phyloP scores from a whole-genome alignment of 2,329 filamentous ascomycete species.

The Tricladium varicosporioides region DNA sequence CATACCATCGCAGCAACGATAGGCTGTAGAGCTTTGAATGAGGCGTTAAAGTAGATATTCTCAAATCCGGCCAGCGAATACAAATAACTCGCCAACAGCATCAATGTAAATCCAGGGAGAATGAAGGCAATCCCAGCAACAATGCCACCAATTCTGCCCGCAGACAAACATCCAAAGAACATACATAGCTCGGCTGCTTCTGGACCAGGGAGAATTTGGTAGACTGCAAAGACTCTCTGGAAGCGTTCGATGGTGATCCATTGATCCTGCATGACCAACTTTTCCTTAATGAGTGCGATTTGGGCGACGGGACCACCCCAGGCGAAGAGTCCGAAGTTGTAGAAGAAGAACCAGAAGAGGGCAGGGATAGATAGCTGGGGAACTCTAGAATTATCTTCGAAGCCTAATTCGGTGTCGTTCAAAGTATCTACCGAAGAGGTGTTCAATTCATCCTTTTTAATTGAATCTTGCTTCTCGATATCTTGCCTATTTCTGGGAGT shows the following conservation, averaged over 20 bases:
- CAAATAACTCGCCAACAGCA: conserved; percentile 14
- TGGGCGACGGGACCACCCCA: conserved; percentile 37
- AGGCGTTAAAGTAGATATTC: conserved; percentile 13
- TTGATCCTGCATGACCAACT: conserved; percentile 35
- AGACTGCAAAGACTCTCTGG: conserved; percentile 37
- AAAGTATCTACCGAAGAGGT: too few relatives aligned
- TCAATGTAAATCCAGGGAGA: conserved; percentile 12
- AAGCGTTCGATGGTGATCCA: conserved; percentile 36
- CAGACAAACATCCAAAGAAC: conserved; percentile 37
- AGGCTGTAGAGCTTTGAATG: conserved; percentile 12
- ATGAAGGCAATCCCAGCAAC: conserved; percentile 12
- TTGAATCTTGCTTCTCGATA: not conserved
- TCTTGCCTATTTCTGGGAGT: not conserved
- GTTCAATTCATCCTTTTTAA: too few relatives aligned
- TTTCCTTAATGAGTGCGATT: conserved; percentile 37
- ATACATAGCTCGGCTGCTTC: conserved; percentile 38
- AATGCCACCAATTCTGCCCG: conserved; percentile 31
- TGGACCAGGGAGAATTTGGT: conserved; percentile 37
- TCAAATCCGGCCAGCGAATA: conserved; percentile 12
- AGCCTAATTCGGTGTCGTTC: not conserved
- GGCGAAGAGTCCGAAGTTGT: conserved; percentile 37
- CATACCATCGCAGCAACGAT: conserved; percentile 15
- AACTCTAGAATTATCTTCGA: conserved; percentile 33
- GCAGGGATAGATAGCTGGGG: conserved; percentile 29
- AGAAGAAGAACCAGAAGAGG: conserved; percentile 39